Base-by-base conservation (phyloP, 495 filamentous ascomycete species). In the Staphylotrichum longicolle region DNA sequence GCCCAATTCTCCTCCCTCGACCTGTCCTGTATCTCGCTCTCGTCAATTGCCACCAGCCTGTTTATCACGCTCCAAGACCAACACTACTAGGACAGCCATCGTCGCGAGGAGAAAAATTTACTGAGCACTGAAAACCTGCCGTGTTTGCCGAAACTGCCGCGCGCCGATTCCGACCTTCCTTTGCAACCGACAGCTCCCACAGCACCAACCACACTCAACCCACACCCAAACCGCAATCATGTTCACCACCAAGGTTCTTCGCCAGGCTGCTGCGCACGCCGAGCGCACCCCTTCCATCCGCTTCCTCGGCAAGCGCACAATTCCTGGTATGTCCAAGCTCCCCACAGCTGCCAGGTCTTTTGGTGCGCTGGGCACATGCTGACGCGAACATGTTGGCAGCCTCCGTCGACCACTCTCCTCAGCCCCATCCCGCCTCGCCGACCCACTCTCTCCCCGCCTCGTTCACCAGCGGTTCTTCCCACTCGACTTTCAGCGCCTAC, bases 261-360 rank as follows among this genome's bases (percentile, higher is more conserved):
- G 86, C 68, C 84, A 85, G 72, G 85, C 85, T 66, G 82, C 85
- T 66, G 77, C 78, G 57, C 75, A 82, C 67, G 79, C 77, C 61
- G 81, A 83, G 73, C 87, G 90, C 63, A 88, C 83, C 45, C 91
- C 91, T 55, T 77, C 96, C 75, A 98, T 98, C 71, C 86, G 87
- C 64, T 98, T 98, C 79, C 65, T 98, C 49, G 94, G 94, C 71
- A 94, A 91, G 81, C 88, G 94, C 59, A 80, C 86, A 32, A 78
- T 85, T 64, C 93, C 93, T 66, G 75, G 93, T 96, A 82, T 53
- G 88, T 39, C 46, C 33, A 34, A 47, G n/a, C 5, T 10, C 14
- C n/a, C 42, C 35, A 27, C 20, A 27, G 15, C 30, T 15, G 2
- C 82, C 35, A 50, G 30, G 32, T n/a, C n/a, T 35, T n/a, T 35